These are phyloP conservation scores for Fusarium albosuccineum DNA, from an alignment of 2,329 filamentous ascomycete species.

Conservation along the genomic window DNA sequence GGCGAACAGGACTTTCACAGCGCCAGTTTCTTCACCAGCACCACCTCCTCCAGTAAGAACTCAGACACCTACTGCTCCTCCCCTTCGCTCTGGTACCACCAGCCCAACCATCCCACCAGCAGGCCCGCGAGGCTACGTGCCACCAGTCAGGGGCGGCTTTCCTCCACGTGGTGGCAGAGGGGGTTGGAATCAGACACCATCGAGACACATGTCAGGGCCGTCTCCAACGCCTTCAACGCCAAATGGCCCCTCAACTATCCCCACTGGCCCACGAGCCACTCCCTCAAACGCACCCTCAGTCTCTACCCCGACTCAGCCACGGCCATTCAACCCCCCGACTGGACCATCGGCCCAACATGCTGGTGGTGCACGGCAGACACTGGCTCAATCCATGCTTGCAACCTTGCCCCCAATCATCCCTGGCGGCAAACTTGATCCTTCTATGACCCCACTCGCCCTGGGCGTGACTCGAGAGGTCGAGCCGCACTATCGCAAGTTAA, in stretches of 20 bases:
- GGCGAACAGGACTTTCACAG: slow-evolving; percentile 55
- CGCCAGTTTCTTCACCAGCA: slow-evolving; percentile 53
- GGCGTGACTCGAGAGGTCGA: slow-evolving; percentile 68
- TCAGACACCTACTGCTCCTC: slow-evolving; percentile 50
- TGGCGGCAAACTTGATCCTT: slow-evolving; percentile 67
- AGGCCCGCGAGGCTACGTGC: slow-evolving; percentile 67
- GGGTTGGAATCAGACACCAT: slow-evolving; percentile 55
- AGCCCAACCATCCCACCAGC: slow-evolving; percentile 65
- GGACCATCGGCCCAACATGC: slow-evolving; percentile 62
- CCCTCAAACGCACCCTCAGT: slow-evolving; percentile 51
- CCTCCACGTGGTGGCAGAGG: slow-evolving; percentile 60
- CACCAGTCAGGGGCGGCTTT: slow-evolving; percentile 60
- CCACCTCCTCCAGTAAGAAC: slow-evolving; percentile 51
- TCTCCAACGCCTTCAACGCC: slow-evolving; percentile 57
- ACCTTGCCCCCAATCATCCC: slow-evolving; percentile 65
- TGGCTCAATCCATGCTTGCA: slow-evolving; percentile 66
- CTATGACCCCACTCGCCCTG: slow-evolving; percentile 57
- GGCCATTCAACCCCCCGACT: slow-evolving; percentile 69
- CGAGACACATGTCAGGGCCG: slow-evolving; percentile 51
- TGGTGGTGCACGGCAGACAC: slow-evolving; percentile 55
- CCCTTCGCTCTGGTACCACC: slow-evolving; percentile 55
- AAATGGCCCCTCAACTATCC: slow-evolving; percentile 57
- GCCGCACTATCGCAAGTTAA: slow-evolving; percentile 65
- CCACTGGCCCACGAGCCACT: slow-evolving; percentile 61
- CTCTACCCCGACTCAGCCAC: slow-evolving; percentile 57